Evolutionary conservation across 2,329 filamentous ascomycete species (phyloP), one percentile per base, ranked within the genome.

Genomic region (Cladophialophora immunda): DNA sequence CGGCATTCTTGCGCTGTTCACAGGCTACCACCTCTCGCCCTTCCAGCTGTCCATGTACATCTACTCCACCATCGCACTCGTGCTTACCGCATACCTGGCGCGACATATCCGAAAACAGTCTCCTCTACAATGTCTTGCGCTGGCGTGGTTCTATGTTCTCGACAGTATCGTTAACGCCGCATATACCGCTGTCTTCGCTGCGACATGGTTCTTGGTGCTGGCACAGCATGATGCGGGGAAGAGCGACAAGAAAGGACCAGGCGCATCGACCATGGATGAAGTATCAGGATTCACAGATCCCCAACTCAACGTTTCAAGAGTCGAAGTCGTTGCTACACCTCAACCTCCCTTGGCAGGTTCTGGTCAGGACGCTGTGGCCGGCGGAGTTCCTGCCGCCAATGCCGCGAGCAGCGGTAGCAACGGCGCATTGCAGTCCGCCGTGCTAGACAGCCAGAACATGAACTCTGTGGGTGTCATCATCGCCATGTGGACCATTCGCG

Each of bases 21-120:
- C 94, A 27, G 94, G 94, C 76, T 93, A 92, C 79, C 84, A 90
- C 73, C 88, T 97, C 69, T 94, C 92, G 62, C 85, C 89, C 32
- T 86, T 95, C 27, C 94, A 97, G 79, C 86, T 97, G 65, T 92
- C 91, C 65, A 95, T 96, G 85, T 97, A 97, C 84, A 85, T 97
- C 57, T 97, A 97, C 84, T 95, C 92, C 29, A 85, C 95, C 68
- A 73, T 87, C 69, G 86, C 91, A 30, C 87, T 97, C 70, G 82
- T 85, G 70, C 80, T 91, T 54, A 86, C 92, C 72, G 84, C 87
- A 59, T 86, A 88, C 74, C 89, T 97, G 56, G 86, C 92, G 74
- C 91, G 91, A 57, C 90, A 95, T 77, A 92, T 97, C 76, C 90
- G 92, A 70, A 86, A 87, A 73, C 90, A 92, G 75, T 89, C 86